Evolutionary conservation across 1,284 basidiomycete species (phyloP), one percentile per base, ranked within the genome.

Genomic region (Heimioporus punctisporus): DNA sequence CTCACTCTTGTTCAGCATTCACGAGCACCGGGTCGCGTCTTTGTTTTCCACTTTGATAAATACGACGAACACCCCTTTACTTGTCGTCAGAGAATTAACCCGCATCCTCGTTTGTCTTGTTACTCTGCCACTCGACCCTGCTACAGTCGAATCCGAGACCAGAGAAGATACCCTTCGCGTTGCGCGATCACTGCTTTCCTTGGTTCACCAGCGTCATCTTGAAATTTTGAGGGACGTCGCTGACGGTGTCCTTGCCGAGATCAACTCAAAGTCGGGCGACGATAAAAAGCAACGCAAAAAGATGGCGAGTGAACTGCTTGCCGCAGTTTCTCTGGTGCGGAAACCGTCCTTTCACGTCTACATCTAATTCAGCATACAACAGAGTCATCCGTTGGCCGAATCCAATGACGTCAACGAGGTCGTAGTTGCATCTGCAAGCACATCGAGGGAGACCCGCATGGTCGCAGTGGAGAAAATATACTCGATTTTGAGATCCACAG

Each of bases 301-400:
- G 21, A 66, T 65, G 12, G 55, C 82, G 4, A 81, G 85, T 47
- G 78, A 83, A 40, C 63, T 87, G 24, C 59, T 85, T 25, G 65
- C 83, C 0, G 84, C 83, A 1, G 69, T 90, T 25, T 79, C 84
- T 19, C 65, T 83, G 55, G 86, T 86, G 63, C 52, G 76, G 60
- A 3, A 27, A 21, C 1, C 10, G 25, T 28, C 17, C 11, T 40
- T 11, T 14, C n/a, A 9, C 44, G 25, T 40, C 37, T 23, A 43
- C 8, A 14, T 14, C 49, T 56, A 27, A 59, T 10, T 42, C 21
- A 11, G 15, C 11, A 21, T 24, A 56, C 3, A 4, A 19, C n/a
- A 73, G 72, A 54, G 40, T 15, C 59, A 72, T 8, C 70, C 72
- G 12, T 50, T 71, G 27, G 71, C 72, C 8, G 60, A 63, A 31